Evolutionary conservation across 768 basidiomycete species (phyloP).

Genomic region (Mycena belliarum): DNA sequence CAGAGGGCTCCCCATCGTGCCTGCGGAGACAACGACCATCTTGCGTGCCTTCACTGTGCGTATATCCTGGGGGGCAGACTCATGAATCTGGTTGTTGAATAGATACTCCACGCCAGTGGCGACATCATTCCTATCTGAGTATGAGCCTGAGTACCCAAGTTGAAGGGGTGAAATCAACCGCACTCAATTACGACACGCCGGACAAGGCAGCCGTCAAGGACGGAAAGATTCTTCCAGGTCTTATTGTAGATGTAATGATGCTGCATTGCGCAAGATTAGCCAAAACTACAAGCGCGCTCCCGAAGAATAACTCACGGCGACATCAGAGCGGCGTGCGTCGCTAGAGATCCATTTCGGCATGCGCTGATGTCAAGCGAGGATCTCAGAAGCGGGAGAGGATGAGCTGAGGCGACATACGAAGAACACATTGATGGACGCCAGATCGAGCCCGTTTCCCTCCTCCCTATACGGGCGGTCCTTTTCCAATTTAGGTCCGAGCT

Average conservation of each 20-base stretch:
- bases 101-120: slow-evolving; percentile 17
- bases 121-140: slow-evolving; percentile 22
- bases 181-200: slow-evolving; percentile 29
- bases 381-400: background rate
- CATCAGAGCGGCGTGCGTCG: slow-evolving; percentile 3
- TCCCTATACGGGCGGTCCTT: slow-evolving; percentile 2
- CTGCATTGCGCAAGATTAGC: background rate
- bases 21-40: slow-evolving; percentile 40
- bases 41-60: slow-evolving; percentile 26
- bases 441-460: slow-evolving; percentile 10
- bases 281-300: no score
- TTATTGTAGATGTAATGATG: slow-evolving; percentile 30
- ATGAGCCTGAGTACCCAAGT: background rate
- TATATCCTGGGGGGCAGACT: background rate
- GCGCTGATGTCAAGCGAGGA: background rate
- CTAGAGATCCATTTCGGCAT: slow-evolving; percentile 13
- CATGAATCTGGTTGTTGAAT: slow-evolving; percentile 19
- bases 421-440: slow-evolving; percentile 12
- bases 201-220: slow-evolving; percentile 25
- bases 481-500: slow-evolving; percentile 17
- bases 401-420: slow-evolving; percentile 1
- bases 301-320: background rate
- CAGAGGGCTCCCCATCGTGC: slow-evolving; percentile 33
- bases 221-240: slow-evolving; percentile 22
- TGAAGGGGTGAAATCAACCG: background rate